Evolutionary conservation across 2,329 filamentous ascomycete genomes (phyloP), one percentile per base, ranked within the genome.

Genomic region (Pseudogymnoascus pannorum): DNA sequence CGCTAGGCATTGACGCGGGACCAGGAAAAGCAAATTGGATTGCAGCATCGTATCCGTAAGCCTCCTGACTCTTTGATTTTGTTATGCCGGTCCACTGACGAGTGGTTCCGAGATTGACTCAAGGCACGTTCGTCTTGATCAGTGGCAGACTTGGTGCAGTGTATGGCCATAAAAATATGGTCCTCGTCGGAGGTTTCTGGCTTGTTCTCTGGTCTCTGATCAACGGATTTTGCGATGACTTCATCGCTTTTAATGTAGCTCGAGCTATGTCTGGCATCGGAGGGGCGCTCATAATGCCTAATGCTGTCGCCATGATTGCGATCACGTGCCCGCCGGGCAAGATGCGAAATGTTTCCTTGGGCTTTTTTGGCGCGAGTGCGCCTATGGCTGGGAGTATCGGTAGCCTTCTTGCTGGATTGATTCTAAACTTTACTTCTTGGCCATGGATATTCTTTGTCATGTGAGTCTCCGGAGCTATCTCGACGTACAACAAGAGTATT

Each of bases 41-140:
- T 35, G 60, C 33, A 22, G 60, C 51, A 31, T 61, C 33, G 29
- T 61, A 58, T 44, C 48, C 22, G 31, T 61, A 61, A 6, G 48
- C n/a, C 42, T 35, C 31, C 31, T 35, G 31, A 35, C 31, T 12
- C 12, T 12, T 35, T 35, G 11, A 35, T 35, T 35, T 35, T n/a
- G n/a, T n/a, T n/a, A n/a, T n/a, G n/a, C n/a, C n/a, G n/a, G n/a
- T n/a, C n/a, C n/a, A n/a, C n/a, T n/a, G n/a, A n/a, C n/a, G n/a
- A n/a, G n/a, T n/a, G n/a, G n/a, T n/a, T n/a, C n/a, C n/a, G n/a
- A 79, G 77, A 1, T 70, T 81, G 11, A 77, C 80, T 0, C 78
- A 81, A 64, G 77, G 81, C 2, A 76, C 80, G 1, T 82, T 83
- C 62, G 79, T 84, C 14, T 70, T 84, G 0, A 73, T 81, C 2